phyloP scores from a whole-genome alignment of 495 filamentous ascomycete genomes.

The Neurospora intermedia region DNA sequence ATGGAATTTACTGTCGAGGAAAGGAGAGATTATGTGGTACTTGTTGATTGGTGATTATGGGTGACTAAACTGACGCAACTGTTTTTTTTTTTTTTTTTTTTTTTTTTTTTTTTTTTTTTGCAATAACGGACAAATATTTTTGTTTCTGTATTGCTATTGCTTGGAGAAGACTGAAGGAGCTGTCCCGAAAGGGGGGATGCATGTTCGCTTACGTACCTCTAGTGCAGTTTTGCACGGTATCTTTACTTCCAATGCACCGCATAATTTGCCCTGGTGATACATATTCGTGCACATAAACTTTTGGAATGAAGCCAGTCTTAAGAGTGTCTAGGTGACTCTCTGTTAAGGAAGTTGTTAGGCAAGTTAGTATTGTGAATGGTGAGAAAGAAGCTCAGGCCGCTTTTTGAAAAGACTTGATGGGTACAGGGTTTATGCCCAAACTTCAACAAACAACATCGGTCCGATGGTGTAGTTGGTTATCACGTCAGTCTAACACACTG shows the following conservation, averaged over 20 bases:
- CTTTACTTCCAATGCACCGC: too few species aligned
- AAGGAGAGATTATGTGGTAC: background rate
- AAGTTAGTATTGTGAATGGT: too few species aligned
- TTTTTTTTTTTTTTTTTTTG: background rate
- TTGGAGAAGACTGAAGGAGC: background rate
- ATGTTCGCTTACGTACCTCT: too few species aligned
- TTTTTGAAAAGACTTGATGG: background rate
- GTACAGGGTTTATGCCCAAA: rapidly evolving
- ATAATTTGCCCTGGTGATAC: too few species aligned
- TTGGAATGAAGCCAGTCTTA: too few species aligned
- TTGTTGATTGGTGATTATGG: background rate
- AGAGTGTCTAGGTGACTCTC: too few species aligned
- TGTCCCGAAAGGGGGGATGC: background rate
- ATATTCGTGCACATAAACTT: too few species aligned
- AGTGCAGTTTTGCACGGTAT: too few species aligned
- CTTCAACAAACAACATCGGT: background rate
- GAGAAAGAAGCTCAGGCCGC: too few species aligned
- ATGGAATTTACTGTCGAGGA: background rate
- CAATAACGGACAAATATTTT: too few species aligned
- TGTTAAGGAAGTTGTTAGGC: too few species aligned
- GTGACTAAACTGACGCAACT: background rate
- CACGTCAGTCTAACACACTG: background rate
- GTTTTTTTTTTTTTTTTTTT: background rate
- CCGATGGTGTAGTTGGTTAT: background rate
- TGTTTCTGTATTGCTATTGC: too few species aligned